A percentile compares a stretch with the other conserved stretches of the same genome.
Evolutionary conservation across 805 yeast species (phyloP).

Genomic region (Hanseniaspora pseudoguilliermondii): DNA sequence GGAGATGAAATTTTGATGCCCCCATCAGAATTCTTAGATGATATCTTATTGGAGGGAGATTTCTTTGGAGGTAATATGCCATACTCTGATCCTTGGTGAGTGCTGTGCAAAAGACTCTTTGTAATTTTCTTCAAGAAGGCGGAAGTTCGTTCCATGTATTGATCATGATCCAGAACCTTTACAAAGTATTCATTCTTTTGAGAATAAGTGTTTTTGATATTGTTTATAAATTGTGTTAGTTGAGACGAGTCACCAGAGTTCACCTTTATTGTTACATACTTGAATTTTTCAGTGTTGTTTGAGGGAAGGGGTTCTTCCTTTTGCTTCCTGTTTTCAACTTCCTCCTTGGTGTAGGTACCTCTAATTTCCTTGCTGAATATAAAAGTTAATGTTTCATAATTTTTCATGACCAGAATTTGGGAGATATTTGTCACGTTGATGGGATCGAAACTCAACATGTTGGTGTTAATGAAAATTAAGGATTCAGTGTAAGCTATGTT

Average conservation of each 20-base stretch:
- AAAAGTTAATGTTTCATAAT: not conserved
- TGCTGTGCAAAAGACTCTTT: not conserved
- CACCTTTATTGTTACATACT: not conserved
- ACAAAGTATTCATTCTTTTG: not conserved
- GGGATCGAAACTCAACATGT: not conserved
- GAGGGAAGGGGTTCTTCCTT: not conserved
- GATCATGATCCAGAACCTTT: not conserved
- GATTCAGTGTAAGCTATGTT: not conserved
- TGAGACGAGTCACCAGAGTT: not conserved
- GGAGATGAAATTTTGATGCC: slow-evolving; percentile 10
- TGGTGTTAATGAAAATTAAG: not conserved
- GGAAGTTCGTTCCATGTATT: not conserved
- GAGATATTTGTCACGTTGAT: not conserved
- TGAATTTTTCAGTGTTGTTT: not conserved
- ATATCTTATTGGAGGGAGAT: not conserved
- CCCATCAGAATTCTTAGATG: not conserved
- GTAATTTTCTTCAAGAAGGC: not conserved
- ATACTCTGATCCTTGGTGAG: not conserved
- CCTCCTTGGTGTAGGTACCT: not conserved
- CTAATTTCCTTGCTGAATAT: not conserved
- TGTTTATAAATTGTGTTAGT: not conserved
- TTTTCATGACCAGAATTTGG: not conserved
- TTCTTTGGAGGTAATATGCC: not conserved
- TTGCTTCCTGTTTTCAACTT: not conserved
- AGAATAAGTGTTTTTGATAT: not conserved